Conservation (phyloP, 106 monocot genomes). For the Dioscorea alata region DNA sequence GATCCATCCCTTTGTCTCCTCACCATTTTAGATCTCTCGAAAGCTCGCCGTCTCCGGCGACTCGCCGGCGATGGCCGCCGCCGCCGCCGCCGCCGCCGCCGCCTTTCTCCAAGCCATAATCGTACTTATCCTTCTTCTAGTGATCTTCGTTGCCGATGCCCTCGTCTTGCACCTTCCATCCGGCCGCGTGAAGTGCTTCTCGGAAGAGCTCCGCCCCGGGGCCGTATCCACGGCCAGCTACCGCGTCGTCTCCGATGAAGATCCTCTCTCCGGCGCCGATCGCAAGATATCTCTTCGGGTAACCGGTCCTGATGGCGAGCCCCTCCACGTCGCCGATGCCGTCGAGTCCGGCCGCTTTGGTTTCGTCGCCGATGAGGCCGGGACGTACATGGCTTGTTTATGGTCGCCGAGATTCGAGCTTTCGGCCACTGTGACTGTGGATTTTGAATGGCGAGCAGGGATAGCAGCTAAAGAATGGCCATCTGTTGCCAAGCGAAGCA, state of each 20-base stretch:
- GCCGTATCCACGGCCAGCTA: conserved; percentile 23
- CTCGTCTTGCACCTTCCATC: conserved; percentile 33
- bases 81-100: not conserved
- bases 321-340: conserved; percentile 15
- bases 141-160: conserved; percentile 2
- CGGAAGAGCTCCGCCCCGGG: conserved; percentile 24
- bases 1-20: too few relatives aligned
- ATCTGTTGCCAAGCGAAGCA: conserved; percentile 14
- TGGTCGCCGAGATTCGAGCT: conserved; percentile 26
- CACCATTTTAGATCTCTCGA: too few relatives aligned
- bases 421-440: conserved; percentile 19
- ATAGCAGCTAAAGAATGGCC: conserved; percentile 8
- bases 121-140: not conserved
- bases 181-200: conserved; percentile 32
- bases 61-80: not conserved
- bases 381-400: conserved; percentile 32
- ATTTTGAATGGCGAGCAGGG: conserved; percentile 29
- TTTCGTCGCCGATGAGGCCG: conserved; percentile 18
- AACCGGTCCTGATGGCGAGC: conserved; percentile 23
- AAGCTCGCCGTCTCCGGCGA: too few relatives aligned
- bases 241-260: conserved; percentile 11
- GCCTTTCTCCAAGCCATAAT: not conserved
- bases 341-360: conserved; percentile 27
- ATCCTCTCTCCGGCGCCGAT: not conserved
- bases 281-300: conserved; percentile 4